phyloP scores from a whole-genome alignment of 2,329 filamentous ascomycete genomes.

The Aspergillus sp. region DNA sequence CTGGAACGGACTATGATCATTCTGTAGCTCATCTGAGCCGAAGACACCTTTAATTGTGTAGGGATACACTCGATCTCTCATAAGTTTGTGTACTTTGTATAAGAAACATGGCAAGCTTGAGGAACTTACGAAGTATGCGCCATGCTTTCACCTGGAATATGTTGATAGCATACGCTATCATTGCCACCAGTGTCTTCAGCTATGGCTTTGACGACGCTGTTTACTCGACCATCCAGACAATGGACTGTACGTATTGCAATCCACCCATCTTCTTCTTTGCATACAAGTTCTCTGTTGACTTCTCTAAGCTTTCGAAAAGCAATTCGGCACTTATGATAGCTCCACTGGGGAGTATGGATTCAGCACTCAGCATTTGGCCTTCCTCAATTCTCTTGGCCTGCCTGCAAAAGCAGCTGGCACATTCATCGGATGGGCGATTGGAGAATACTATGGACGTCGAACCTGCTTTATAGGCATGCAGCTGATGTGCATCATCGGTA shows the following conservation, averaged over 20 bases:
- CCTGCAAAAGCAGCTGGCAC: neutral
- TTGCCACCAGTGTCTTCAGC: neutral
- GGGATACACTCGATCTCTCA: neutral
- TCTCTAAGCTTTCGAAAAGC: neutral
- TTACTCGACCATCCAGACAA: neutral
- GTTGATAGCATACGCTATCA: constrained; percentile 1
- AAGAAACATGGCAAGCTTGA: neutral
- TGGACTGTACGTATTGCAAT: neutral
- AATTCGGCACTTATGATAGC: neutral
- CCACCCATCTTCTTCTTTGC: neutral
- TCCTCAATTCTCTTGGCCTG: constrained; percentile 1
- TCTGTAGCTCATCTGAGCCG: neutral
- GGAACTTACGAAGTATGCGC: neutral
- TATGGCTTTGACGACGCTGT: constrained; percentile 2
- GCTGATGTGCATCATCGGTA: neutral
- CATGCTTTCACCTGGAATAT: constrained; percentile 4
- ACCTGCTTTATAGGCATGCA: constrained; percentile 1
- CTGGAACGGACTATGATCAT: neutral
- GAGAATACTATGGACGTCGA: constrained; percentile 1
- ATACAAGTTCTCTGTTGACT: neutral
- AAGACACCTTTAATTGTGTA: neutral
- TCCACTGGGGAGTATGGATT: neutral
- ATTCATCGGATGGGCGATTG: neutral
- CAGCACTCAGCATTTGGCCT: neutral
- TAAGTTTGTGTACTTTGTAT: too few species aligned